Evolutionary conservation across 2,329 filamentous ascomycete species (phyloP).

Genomic region (Ophiostoma australiae): DNA sequence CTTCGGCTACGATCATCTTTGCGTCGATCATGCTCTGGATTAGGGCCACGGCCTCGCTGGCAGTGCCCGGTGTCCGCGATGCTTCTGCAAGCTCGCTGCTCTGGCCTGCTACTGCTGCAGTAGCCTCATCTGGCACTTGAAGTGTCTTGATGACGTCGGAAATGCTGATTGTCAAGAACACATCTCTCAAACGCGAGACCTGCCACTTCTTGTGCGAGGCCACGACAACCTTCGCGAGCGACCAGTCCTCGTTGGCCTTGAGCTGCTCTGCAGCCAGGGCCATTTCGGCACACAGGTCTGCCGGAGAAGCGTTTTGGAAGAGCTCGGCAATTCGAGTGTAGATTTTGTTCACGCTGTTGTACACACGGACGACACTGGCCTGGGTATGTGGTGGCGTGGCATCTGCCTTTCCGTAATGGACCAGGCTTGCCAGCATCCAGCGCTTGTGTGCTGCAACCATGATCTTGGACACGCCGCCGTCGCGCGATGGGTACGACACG

Average conservation of each 20-base stretch:
- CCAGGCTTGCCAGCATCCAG: conserved; percentile 72
- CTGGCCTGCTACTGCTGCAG: conserved; percentile 32
- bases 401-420: conserved; percentile 56
- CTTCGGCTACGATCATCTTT: conserved; percentile 48
- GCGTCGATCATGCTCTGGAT: conserved; percentile 52
- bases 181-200: conserved; percentile 65
- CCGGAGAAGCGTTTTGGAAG: not conserved
- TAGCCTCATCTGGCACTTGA: conserved; percentile 39
- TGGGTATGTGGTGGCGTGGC: conserved; percentile 54
- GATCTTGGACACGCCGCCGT: conserved; percentile 62
- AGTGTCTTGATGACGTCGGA: conserved; percentile 49
- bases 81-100: not conserved
- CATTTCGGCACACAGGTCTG: not conserved
- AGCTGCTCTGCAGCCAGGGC: conserved; percentile 47
- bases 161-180: conserved; percentile 60
- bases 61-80: conserved; percentile 35
- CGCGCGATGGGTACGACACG: conserved; percentile 61
- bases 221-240: conserved; percentile 63
- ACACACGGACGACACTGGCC: conserved; percentile 49
- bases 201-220: conserved; percentile 70
- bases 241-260: conserved; percentile 34
- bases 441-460: conserved; percentile 91
- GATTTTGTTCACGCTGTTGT: conserved; percentile 56
- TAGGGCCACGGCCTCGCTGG: conserved; percentile 44
- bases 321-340: conserved; percentile 64